Conservation (phyloP, 768 basidiomycete genomes). For the Daedaleopsis sinensis region DNA sequence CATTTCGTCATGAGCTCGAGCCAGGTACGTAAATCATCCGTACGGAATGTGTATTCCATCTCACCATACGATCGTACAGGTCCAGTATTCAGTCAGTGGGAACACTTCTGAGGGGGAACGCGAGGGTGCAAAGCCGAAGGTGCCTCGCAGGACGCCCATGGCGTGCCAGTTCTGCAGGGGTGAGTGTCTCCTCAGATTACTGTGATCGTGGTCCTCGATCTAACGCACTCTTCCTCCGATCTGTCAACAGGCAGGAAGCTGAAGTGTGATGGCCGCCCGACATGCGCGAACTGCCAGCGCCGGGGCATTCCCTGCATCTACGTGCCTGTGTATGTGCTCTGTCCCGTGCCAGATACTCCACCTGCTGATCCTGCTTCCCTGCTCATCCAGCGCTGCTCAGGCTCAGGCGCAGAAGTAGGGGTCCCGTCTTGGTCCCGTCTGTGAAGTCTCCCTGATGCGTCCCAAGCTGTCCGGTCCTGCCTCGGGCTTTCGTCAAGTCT, state of each 20-base stretch:
- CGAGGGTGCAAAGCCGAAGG: conserved; percentile 15
- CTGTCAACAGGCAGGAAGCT: conserved; percentile 58
- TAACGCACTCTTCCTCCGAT: neutral
- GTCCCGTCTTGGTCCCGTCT: conserved; percentile 1
- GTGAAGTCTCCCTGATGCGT: neutral
- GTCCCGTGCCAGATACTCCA: neutral
- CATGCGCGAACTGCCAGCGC: conserved; percentile 67
- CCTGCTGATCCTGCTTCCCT: neutral
- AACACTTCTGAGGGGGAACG: conserved; percentile 19
- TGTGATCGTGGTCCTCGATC: conserved; percentile 4
- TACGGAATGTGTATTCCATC: neutral
- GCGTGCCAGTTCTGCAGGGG: conserved; percentile 78
- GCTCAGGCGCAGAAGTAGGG: conserved; percentile 1
- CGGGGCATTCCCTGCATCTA: conserved; percentile 62
- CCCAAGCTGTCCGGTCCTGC: conserved; percentile 1
- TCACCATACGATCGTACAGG: neutral
- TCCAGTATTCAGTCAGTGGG: conserved; percentile 7
- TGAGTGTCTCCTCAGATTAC: conserved; percentile 24
- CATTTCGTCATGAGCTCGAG: conserved; percentile 14
- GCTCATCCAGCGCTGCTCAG: conserved; percentile 12
- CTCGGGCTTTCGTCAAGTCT: conserved; percentile 1
- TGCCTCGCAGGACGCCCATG: conserved; percentile 59
- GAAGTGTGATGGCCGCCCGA: conserved; percentile 73
- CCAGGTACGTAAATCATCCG: conserved; percentile 12
- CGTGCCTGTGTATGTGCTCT: conserved; percentile 59